Evolutionary conservation across 108 stramenopile genomes (phyloP), one percentile per base, ranked within the genome.

Genomic region (Discostella pseudostelligera): DNA sequence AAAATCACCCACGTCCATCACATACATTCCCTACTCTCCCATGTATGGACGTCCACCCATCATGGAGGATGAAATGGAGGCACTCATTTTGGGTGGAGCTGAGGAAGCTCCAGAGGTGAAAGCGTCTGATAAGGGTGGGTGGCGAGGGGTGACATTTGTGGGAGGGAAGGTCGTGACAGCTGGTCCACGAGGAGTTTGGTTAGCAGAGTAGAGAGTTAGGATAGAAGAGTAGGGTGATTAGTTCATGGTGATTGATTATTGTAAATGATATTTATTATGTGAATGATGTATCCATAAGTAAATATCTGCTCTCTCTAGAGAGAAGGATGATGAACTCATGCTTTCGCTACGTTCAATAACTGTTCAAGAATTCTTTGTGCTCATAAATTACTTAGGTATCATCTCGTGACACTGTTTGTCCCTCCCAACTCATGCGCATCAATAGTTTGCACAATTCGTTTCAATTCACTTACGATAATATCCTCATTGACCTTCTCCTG

Each of bases 41-140:
- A 88, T 80, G 77, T 92, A 87, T 62, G 97, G 97, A 42, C 63
- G 96, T 37, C 92, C 94, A 0, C 26, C 55, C 8, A 81, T 97
- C 66, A 76, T 85, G 17, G 90, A 94, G 24, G 93, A 87, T 25
- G 97, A 97, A 80, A 96, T 96, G 83, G 93, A 89, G 46, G 93
- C 95, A 8, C 64, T 97, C 25, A 55, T 88, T 49, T 63, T 78
- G 19, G 97, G 97, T 12, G 95, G 95, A 13, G 96, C 96, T 20
- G 76, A 81, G 39, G 58, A 86, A 28, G 86, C 74, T 22, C 78
- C 78, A 21, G 42, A 74, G 3, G 35, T 80, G 20, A 37, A 51
- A 24, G 39, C 35, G 44, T n/a, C n/a, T n/a, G n/a, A n/a, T n/a
- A 59, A 56, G 9, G 72, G 68, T 0, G 57, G 48, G 25, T 29